These are phyloP conservation scores for Gnaphalium uliginosum DNA, from an alignment of 129 eudicot genomes.

Conservation along the genomic window DNA sequence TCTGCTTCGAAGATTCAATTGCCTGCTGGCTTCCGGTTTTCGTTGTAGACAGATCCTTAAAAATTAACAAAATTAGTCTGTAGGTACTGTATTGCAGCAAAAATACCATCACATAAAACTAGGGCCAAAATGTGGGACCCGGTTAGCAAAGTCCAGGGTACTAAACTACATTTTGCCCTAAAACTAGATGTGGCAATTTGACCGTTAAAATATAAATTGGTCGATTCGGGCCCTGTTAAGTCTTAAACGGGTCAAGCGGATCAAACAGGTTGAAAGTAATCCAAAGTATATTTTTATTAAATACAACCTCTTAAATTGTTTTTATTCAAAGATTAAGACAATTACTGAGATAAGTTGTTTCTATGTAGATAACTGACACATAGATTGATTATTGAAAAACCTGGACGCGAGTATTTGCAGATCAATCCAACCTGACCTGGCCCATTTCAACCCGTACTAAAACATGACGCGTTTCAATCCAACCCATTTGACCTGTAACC, in stretches of 20 bases:
- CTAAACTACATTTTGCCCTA: too few relatives aligned
- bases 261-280: background rate
- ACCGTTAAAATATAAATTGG: background rate
- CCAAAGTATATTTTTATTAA: background rate
- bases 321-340: background rate
- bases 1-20: conserved; percentile 54
- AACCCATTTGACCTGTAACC: background rate
- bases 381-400: background rate
- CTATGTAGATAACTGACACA: background rate
- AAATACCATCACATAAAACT: background rate
- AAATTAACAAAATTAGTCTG: conserved; percentile 1
- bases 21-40: conserved; percentile 67
- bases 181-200: background rate
- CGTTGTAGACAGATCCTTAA: conserved; percentile 63
- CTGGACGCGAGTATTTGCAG: background rate
- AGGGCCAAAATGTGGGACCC: too few relatives aligned
- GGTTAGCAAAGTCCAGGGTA: too few relatives aligned
- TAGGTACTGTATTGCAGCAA: background rate
- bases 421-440: background rate
- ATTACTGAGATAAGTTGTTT: background rate
- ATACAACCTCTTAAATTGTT: background rate
- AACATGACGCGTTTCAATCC: background rate
- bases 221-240: background rate
- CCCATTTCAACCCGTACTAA: background rate
- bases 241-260: background rate